phyloP scores from a whole-genome alignment of 2,329 filamentous ascomycete species.

The Tolypocladium ophioglossoides region DNA sequence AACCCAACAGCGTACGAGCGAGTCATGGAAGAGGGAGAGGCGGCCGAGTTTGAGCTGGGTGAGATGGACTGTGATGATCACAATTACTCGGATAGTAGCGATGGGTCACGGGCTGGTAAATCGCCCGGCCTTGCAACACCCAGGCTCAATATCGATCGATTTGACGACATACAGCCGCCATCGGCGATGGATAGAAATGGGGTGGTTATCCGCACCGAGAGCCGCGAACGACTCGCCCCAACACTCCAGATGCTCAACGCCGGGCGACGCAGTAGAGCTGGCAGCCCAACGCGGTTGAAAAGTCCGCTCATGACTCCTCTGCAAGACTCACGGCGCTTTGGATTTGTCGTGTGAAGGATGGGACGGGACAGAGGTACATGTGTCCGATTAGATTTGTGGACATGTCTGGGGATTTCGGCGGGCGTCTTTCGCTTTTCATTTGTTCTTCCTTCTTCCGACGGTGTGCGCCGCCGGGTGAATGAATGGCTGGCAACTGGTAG shows the following conservation, averaged over 20 bases:
- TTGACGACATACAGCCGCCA: conserved; percentile 32
- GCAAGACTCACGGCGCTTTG: conserved; percentile 22
- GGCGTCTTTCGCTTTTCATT: background rate
- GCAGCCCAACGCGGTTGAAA: conserved; percentile 48
- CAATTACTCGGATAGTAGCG: conserved; percentile 52
- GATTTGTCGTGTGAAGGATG: conserved; percentile 7
- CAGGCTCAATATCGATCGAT: conserved; percentile 41
- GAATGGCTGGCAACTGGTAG: background rate
- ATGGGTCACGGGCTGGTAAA: conserved; percentile 43
- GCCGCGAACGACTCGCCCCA: conserved; percentile 63
- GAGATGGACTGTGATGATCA: conserved; percentile 54
- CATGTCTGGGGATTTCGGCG: background rate
- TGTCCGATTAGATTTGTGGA: background rate
- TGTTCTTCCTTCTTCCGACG: background rate
- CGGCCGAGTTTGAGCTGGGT: conserved; percentile 66
- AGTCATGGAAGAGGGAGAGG: conserved; percentile 72
- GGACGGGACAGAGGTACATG: background rate
- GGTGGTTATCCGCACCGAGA: conserved; percentile 73
- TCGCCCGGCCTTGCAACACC: conserved; percentile 61
- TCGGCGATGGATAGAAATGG: conserved; percentile 56
- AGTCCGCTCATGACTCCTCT: conserved; percentile 44
- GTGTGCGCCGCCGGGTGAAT: background rate
- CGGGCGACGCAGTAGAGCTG: conserved; percentile 45
- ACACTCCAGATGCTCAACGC: conserved; percentile 43
- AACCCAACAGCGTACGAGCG: conserved; percentile 60